phyloP scores from a whole-genome alignment of 441 rosid genomes.

The Bocquillonia castaneifolia region DNA sequence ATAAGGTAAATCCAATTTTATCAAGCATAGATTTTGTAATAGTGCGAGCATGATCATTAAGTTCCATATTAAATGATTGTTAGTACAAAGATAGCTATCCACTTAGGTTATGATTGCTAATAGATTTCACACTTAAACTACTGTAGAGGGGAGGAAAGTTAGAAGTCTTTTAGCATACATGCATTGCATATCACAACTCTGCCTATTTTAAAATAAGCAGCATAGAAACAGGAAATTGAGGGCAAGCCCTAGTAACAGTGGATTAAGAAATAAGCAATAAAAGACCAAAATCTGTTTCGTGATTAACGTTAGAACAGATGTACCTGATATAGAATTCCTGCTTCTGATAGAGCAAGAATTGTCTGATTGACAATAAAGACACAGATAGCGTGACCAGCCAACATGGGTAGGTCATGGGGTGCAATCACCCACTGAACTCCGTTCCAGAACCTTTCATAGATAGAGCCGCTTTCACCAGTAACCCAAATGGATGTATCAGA shows the following conservation, averaged over 20 bases:
- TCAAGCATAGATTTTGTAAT: background rate
- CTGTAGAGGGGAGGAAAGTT: too few species aligned
- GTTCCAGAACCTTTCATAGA: slow-evolving; percentile 75
- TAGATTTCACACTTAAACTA: too few species aligned
- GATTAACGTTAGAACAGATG: background rate
- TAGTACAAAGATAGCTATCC: background rate
- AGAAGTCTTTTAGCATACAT: background rate
- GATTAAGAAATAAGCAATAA: slow-evolving; percentile 1
- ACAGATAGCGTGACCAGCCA: slow-evolving; percentile 43
- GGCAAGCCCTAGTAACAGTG: background rate
- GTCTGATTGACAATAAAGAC: slow-evolving; percentile 57
- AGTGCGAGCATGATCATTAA: background rate
- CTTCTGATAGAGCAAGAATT: slow-evolving; percentile 55
- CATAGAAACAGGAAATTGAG: background rate
- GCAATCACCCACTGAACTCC: slow-evolving; percentile 71
- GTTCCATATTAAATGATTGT: slow-evolving; percentile 1
- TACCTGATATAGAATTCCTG: slow-evolving; percentile 60
- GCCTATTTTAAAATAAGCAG: background rate
- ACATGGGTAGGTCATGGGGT: slow-evolving; percentile 50
- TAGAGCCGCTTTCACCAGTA: slow-evolving; percentile 62
- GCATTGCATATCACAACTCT: background rate
- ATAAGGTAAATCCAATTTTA: background rate
- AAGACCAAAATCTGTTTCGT: background rate
- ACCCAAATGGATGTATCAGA: slow-evolving; percentile 66
- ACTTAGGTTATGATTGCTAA: too few species aligned